phyloP scores from a whole-genome alignment of 1,284 basidiomycete species.

The Ganoderma sinense region DNA sequence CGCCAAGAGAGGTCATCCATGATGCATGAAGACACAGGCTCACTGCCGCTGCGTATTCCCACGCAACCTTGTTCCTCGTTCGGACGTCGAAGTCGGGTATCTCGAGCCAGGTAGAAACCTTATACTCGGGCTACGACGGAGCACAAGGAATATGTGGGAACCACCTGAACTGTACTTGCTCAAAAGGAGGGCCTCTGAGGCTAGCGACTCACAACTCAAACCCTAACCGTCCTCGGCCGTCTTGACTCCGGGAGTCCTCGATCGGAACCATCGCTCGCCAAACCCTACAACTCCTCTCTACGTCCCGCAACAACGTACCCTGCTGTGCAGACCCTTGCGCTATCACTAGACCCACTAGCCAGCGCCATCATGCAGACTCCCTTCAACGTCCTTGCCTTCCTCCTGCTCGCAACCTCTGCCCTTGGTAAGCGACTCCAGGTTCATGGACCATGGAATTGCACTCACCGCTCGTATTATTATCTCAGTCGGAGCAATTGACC shows the following conservation, averaged over 20 bases:
- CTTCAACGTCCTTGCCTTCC: constrained; percentile 3
- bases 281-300: not conserved
- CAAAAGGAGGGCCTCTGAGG: not conserved
- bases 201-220: not conserved
- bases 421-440: not conserved
- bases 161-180: not conserved
- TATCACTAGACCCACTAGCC: not conserved
- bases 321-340: not conserved
- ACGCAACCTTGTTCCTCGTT: constrained; percentile 4
- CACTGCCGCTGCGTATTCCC: not conserved
- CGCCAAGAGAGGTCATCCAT: not conserved
- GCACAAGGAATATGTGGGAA: constrained; percentile 2
- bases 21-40: not conserved
- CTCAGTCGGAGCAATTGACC: not conserved
- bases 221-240: not conserved
- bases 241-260: not conserved
- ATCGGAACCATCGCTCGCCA: not conserved
- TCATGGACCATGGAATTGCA: too few species aligned
- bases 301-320: not conserved
- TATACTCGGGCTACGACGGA: not conserved
- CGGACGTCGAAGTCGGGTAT: not conserved
- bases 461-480: too few species aligned
- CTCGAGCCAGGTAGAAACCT: not conserved
- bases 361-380: not conserved
- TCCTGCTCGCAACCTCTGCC: not conserved